Evolutionary conservation across 768 basidiomycete species (phyloP).

Genomic region (Amanita muscaria): DNA sequence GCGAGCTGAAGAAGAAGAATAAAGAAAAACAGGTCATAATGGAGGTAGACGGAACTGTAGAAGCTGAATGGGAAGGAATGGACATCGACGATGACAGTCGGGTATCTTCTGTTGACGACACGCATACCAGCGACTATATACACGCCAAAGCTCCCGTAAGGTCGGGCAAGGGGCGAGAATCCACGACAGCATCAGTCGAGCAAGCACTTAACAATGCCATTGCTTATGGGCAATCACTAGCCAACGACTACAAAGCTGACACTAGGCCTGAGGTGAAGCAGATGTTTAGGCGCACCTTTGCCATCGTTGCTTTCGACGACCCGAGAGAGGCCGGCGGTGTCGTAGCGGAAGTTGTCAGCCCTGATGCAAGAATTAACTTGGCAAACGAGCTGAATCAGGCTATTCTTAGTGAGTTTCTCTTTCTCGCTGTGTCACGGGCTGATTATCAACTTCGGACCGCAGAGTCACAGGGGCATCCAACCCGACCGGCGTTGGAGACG

Average conservation of each 20-base stretch:
- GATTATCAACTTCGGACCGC: constrained; percentile 5
- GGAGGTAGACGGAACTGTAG: constrained; percentile 29
- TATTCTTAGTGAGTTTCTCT: constrained; percentile 59
- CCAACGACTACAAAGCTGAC: constrained; percentile 60
- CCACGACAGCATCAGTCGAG: constrained; percentile 35
- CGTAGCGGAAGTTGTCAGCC: constrained; percentile 59
- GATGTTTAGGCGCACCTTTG: constrained; percentile 66
- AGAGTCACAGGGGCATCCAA: constrained; percentile 76
- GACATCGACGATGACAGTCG: constrained; percentile 43
- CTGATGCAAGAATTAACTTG: constrained; percentile 53
- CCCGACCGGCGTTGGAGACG: constrained; percentile 63
- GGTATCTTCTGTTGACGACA: constrained; percentile 10
- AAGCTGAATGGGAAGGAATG: constrained; percentile 49
- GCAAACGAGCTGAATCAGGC: constrained; percentile 76
- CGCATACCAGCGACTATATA: constrained; percentile 18
- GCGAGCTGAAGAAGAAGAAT: constrained; percentile 59
- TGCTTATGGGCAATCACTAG: constrained; percentile 63
- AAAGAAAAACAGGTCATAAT: constrained; percentile 25
- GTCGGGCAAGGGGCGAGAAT: constrained; percentile 11
- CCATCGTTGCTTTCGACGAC: constrained; percentile 73
- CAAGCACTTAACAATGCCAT: constrained; percentile 57
- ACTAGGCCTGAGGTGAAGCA: constrained; percentile 53
- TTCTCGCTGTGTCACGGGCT: constrained; percentile 6
- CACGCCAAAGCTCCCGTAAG: not conserved
- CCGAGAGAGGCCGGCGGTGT: constrained; percentile 59